phyloP scores from a whole-genome alignment of 345 rosid genomes.

The Gossypium arboreum region DNA sequence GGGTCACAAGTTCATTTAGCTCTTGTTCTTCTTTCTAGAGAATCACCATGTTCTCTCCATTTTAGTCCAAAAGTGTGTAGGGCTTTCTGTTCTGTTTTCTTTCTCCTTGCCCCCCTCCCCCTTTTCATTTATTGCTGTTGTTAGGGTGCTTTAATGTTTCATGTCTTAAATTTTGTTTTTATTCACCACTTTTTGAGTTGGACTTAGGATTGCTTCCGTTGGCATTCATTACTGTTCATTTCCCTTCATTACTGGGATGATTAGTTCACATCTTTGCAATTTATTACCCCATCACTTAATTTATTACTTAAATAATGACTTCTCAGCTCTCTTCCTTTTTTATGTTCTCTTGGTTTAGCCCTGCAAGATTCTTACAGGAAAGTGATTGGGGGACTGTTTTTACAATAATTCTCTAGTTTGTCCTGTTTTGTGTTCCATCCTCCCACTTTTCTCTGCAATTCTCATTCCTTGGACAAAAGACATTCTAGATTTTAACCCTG shows the following conservation, averaged over 20 bases:
- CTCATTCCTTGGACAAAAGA: neutral
- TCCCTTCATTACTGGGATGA: conserved; percentile 29
- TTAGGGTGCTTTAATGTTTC: conserved; percentile 26
- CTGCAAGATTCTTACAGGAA: conserved; percentile 14
- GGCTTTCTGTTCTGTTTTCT: conserved; percentile 7
- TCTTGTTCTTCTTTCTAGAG: conserved; percentile 24
- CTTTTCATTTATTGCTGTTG: conserved; percentile 35
- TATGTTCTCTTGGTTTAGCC: conserved; percentile 14
- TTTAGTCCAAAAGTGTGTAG: neutral
- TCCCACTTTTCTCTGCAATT: conserved; percentile 1
- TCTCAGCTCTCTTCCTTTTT: conserved; percentile 19
- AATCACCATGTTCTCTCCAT: conserved; percentile 6
- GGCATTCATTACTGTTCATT: conserved; percentile 33
- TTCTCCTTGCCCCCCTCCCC: neutral
- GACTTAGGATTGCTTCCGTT: conserved; percentile 32
- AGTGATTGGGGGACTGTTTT: conserved; percentile 18
- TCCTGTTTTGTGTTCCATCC: neutral
- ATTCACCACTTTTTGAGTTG: conserved; percentile 31
- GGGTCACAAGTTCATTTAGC: conserved; percentile 25
- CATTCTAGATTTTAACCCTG: neutral
- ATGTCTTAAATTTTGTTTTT: conserved; percentile 23
- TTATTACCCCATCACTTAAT: conserved; percentile 17
- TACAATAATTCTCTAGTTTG: conserved; percentile 3
- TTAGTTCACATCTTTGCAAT: conserved; percentile 21
- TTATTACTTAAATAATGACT: conserved; percentile 38